Evolutionary conservation across 352 stramenopile species (phyloP), one percentile per base, ranked within the genome.

Genomic region (Phytophthora aleatoria): DNA sequence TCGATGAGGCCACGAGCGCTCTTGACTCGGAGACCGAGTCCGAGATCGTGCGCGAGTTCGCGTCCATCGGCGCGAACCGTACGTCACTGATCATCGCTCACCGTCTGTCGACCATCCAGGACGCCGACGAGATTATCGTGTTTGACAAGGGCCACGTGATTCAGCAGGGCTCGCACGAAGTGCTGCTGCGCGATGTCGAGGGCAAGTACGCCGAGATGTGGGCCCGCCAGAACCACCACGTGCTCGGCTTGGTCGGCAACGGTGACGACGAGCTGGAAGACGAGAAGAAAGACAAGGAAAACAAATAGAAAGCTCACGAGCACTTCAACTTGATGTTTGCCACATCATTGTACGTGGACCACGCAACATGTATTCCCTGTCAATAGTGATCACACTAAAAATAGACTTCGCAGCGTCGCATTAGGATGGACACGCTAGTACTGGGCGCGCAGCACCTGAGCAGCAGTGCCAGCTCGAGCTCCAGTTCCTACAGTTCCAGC

Each of bases 91-190:
- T 95, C 57, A 89, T 98, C 64, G 86, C 88, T 26, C 88, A 96
- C 42, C 82, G 88, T n/a, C 68, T 96, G 45, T 87, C 78, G 12
- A 93, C 87, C 15, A 91, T 95, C 50, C 77, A 93, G 67, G 67
- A 91, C 48, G 80, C 79, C 5, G 83, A 95, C 49, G 75, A 95
- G 74, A 98, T 98, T 68, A 76, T 97, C 67, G 93, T 98, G 9
- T 81, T 98, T 26, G 77, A 97, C 68, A 71, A 94, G 31, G 93
- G 93, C 16, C 57, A 67, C 16, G 81, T 98, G 24, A 73, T 93
- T n/a, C 91, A 98, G 64, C 67, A 89, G 36, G 95, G 95, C 20
- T 94, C 80, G 26, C 95, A 98, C 60, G 56, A 84, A 16, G 77
- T 97, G 56, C 73, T 98, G 33, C 71, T 98, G 68, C 71, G 74